These are phyloP conservation scores for Hibiscus mutabilis DNA, from an alignment of 345 rosid species.

Conservation along the genomic window DNA sequence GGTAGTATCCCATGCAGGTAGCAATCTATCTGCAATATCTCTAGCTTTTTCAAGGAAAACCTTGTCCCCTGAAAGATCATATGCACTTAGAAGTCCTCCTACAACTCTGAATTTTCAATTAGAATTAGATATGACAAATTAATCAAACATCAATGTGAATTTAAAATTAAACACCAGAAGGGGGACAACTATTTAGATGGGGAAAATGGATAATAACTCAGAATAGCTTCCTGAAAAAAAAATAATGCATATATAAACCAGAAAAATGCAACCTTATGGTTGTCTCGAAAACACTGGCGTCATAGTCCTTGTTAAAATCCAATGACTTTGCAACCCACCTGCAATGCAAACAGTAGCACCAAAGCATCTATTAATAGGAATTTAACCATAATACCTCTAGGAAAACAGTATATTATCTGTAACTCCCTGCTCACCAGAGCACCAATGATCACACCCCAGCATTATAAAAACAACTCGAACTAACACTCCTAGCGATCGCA, in stretches of 20 bases:
- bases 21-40: slow-evolving; percentile 91
- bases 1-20: slow-evolving; percentile 89
- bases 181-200: neutral
- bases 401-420: neutral
- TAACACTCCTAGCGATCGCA: neutral
- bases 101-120: slow-evolving; percentile 57
- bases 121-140: neutral
- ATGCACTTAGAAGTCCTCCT: slow-evolving; percentile 95
- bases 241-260: slow-evolving; percentile 43
- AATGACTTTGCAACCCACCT: slow-evolving; percentile 93
- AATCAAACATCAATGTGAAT: neutral
- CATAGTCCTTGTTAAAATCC: slow-evolving; percentile 88
- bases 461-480: neutral
- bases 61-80: slow-evolving; percentile 88
- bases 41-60: slow-evolving; percentile 89
- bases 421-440: neutral
- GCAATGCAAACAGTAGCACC: slow-evolving; percentile 33
- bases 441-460: neutral
- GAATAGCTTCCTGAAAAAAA: slow-evolving; percentile 15
- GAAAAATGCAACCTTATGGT: slow-evolving; percentile 88
- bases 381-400: neutral
- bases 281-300: slow-evolving; percentile 97
- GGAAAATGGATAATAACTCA: slow-evolving; percentile 2
- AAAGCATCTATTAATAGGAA: neutral
- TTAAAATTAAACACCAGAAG: neutral